These are phyloP conservation scores for Blumeria hordei DNA, from an alignment of 2,329 filamentous ascomycete genomes.

Conservation along the genomic window DNA sequence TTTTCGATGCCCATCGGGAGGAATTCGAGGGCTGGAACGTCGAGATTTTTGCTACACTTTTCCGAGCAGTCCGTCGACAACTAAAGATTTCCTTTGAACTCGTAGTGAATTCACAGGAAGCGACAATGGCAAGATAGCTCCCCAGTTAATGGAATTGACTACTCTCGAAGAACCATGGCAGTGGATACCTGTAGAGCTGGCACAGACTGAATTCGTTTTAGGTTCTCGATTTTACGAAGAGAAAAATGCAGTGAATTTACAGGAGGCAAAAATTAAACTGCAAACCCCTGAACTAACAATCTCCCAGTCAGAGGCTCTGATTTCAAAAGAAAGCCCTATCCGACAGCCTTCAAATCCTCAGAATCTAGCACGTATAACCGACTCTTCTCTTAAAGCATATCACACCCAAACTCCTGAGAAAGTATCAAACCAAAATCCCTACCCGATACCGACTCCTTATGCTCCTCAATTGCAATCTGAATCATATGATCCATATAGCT, in stretches of 20 bases:
- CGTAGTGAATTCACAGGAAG: background rate
- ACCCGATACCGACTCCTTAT: background rate
- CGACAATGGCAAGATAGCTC: background rate
- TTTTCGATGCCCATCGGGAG: background rate
- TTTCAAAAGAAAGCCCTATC: background rate
- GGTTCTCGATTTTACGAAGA: background rate
- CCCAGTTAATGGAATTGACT: background rate
- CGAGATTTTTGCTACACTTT: background rate
- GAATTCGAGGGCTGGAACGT: background rate
- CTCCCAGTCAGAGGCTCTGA: background rate
- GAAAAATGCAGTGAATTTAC: background rate
- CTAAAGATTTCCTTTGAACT: background rate
- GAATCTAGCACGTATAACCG: background rate
- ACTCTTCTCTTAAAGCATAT: background rate
- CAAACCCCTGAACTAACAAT: background rate
- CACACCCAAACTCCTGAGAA: background rate
- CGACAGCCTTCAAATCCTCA: background rate
- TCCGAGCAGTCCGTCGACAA: background rate
- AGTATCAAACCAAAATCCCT: background rate
- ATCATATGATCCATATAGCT: background rate
- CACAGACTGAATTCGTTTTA: background rate
- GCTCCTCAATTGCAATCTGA: background rate
- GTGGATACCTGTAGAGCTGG: background rate
- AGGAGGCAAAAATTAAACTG: background rate
- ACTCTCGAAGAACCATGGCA: background rate